Evolutionary conservation across 257 asterid genomes (phyloP).

Genomic region (Paulownia fortunei): DNA sequence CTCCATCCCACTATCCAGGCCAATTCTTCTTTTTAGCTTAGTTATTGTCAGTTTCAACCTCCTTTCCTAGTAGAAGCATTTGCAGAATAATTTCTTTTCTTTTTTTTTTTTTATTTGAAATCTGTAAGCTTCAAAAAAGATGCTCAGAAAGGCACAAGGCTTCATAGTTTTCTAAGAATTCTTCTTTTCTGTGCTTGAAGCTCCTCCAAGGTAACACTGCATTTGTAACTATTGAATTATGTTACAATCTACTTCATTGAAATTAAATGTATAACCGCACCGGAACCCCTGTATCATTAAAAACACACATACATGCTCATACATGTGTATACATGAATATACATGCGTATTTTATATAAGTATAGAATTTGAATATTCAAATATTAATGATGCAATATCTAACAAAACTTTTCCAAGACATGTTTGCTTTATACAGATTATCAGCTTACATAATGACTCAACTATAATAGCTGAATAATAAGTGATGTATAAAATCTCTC

Average conservation of each 20-base stretch:
- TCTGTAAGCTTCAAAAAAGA: slow-evolving; percentile 4
- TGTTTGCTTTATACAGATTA: neutral
- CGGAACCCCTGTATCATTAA: neutral
- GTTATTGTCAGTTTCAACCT: slow-evolving; percentile 3
- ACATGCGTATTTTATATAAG: no score
- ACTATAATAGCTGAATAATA: neutral
- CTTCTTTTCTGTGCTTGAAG: neutral
- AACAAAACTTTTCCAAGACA: neutral
- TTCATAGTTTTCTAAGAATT: neutral
- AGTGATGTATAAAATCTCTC: neutral
- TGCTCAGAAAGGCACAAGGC: slow-evolving; percentile 6
- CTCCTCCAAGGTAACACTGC: neutral
- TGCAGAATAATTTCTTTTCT: neutral
- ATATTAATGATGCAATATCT: neutral
- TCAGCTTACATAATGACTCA: neutral
- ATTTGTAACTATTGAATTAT: neutral
- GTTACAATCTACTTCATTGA: slow-evolving; percentile 6
- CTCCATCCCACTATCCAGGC: neutral
- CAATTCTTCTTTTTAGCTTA: neutral
- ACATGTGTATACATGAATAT: neutral
- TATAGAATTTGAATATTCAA: neutral
- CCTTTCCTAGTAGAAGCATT: neutral
- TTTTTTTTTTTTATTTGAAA: neutral
- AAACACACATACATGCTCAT: neutral
- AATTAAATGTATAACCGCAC: neutral